These are phyloP conservation scores for Globisporangium cystogenes DNA, from an alignment of 352 stramenopile genomes.

Conservation along the genomic window DNA sequence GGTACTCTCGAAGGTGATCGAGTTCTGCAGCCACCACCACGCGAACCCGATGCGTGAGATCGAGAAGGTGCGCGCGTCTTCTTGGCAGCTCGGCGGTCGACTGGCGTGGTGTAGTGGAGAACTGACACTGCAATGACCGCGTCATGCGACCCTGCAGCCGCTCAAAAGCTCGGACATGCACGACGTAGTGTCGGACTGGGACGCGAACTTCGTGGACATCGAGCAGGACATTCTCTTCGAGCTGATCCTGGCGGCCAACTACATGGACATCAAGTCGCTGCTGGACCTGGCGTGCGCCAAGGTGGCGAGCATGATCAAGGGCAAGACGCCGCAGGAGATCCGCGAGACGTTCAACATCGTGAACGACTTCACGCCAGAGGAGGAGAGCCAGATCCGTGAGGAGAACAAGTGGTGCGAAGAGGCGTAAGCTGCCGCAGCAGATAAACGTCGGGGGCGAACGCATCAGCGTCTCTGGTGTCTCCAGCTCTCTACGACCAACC, in stretches of 20 bases:
- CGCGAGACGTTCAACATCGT: slow-evolving; percentile 99
- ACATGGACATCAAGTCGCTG: slow-evolving; percentile 99
- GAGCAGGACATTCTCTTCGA: slow-evolving; percentile 99
- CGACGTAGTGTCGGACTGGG: slow-evolving; percentile 99
- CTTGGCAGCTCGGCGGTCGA: background rate
- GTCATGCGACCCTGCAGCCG: slow-evolving; percentile 48
- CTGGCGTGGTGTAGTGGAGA: background rate
- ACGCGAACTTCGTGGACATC: slow-evolving; percentile 99
- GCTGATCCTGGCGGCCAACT: slow-evolving; percentile 99
- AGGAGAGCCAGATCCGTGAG: slow-evolving; percentile 98
- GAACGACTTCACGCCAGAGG: slow-evolving; percentile 99
- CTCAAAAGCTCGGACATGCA: slow-evolving; percentile 98
- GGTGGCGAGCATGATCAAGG: slow-evolving; percentile 92
- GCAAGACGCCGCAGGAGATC: slow-evolving; percentile 99
- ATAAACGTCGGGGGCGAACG: too few relatives aligned
- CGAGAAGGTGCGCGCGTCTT: slow-evolving; percentile 94
- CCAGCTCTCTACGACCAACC: too few relatives aligned
- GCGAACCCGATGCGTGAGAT: slow-evolving; percentile 99
- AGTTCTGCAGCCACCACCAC: slow-evolving; percentile 95
- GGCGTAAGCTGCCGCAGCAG: too few relatives aligned
- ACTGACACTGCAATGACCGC: background rate
- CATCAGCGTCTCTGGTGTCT: too few relatives aligned
- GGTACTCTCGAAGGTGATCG: slow-evolving; percentile 96
- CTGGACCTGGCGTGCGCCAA: slow-evolving; percentile 91
- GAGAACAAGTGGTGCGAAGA: slow-evolving; percentile 99